Conservation (phyloP, 2,329 filamentous ascomycete species). For the Daldinia sp. region DNA sequence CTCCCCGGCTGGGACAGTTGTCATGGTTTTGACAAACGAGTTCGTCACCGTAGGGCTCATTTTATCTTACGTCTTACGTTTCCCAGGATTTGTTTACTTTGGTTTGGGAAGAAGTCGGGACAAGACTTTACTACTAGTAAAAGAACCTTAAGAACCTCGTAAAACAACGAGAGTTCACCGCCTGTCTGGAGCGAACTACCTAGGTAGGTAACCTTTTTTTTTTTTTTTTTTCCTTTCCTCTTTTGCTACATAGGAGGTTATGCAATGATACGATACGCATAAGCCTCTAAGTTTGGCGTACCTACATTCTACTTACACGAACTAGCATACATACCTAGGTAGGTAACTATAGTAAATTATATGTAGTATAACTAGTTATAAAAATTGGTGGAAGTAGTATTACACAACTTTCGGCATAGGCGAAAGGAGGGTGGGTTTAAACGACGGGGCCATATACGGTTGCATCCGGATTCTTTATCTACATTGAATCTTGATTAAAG, state of each 20-base stretch:
- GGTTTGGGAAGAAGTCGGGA: conserved; percentile 21
- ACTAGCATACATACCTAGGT: not conserved
- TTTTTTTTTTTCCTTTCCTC: not conserved
- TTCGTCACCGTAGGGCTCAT: conserved; percentile 15
- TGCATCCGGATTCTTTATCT: conserved; percentile 33
- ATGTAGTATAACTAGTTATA: not conserved
- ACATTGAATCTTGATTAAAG: conserved; percentile 14
- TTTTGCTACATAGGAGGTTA: conserved; percentile 11
- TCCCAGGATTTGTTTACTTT: conserved; percentile 10
- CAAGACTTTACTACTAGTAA: conserved; percentile 4
- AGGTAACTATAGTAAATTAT: not conserved
- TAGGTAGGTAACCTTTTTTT: no score
- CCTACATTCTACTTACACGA: conserved; percentile 6
- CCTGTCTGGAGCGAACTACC: conserved; percentile 25
- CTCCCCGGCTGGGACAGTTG: conserved; percentile 1
- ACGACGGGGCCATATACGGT: conserved; percentile 31
- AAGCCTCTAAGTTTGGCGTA: conserved; percentile 19
- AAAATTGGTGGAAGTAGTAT: conserved; percentile 22
- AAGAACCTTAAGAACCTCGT: conserved; percentile 23
- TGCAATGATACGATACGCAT: conserved; percentile 29
- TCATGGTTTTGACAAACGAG: conserved; percentile 19
- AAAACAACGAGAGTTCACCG: conserved; percentile 37
- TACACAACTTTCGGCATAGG: conserved; percentile 38
- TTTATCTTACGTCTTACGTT: conserved; percentile 16
- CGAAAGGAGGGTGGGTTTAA: conserved; percentile 35